Base-by-base conservation (phyloP, 23 red algal genomes). In the Chondrus crispus region DNA sequence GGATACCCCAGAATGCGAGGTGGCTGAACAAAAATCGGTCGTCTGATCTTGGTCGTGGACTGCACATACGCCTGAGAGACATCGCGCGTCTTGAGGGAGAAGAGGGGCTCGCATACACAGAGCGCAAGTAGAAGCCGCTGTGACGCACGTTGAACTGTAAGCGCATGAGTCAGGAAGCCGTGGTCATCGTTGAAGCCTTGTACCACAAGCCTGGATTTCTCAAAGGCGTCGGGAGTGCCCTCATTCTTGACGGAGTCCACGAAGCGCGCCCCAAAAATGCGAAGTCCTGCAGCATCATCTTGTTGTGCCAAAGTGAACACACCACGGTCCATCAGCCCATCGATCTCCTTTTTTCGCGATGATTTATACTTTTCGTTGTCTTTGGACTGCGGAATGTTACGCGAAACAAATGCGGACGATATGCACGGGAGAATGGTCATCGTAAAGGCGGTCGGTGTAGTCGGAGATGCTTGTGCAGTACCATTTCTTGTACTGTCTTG, bases 271-370 rank as follows among this genome's bases (percentile, higher is more conserved):
- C 1, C 44, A 77, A 11, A 77, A 8, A 77, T 2, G 38, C 16
- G 1, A 46, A 39, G 26, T 40, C 38, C 26, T 35, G 71, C 71
- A 46, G 71, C 71, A n/a, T 77, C 71, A 7, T 9, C 26, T 20
- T 77, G 10, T 10, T 42, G 9, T 26, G 43, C 71, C 28, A 77
- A 1, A 11, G 26, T 46, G 26, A 77, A 77, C 13, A 77, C 12
- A 20, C 71, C 71, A 47, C 8, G 11, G 13, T 47, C 26, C 28
- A 77, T 77, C 37, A 77, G 22, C n/a, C 71, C 71, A 48, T 40
- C 71, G n/a, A 76, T 76, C 43, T 76, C 71, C 71, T 5, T 76
- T 76, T 76, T 43, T 46, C 71, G 28, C 37, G 71, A 40, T 24
- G 28, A 22, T 22, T 43, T 38, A 20, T 37, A 76, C 39, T 5